Percentiles rank a stretch among this genome's conserved stretches.
These are phyloP conservation scores for Gnomoniopsis sp. DNA, from an alignment of 2,329 filamentous ascomycete genomes.

Conservation along the genomic window DNA sequence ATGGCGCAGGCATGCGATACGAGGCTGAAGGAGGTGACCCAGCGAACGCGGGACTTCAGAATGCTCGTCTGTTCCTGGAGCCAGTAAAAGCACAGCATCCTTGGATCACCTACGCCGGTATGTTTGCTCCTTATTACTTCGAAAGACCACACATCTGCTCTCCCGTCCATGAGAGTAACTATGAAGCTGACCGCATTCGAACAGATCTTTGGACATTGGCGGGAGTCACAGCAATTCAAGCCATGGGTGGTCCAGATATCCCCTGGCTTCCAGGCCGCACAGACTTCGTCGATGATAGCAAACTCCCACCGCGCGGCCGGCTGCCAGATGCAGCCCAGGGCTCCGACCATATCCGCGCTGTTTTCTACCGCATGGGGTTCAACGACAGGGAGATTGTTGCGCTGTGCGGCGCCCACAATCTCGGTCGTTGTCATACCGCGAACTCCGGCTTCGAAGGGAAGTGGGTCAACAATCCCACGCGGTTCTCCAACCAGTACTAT, in stretches of 20 bases:
- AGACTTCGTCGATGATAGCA: slow-evolving; percentile 59
- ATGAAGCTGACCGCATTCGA: not conserved
- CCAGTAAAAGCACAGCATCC: slow-evolving; percentile 55
- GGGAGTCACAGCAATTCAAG: slow-evolving; percentile 54
- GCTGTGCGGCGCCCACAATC: slow-evolving; percentile 77
- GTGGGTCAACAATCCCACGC: slow-evolving; percentile 34
- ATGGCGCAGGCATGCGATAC: slow-evolving; percentile 65
- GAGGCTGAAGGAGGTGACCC: slow-evolving; percentile 62
- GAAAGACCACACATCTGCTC: not conserved
- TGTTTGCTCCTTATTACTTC: not conserved
- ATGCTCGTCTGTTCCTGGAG: slow-evolving; percentile 62
- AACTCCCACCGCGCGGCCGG: slow-evolving; percentile 53
- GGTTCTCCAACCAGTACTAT: slow-evolving; percentile 36
- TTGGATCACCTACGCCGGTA: slow-evolving; percentile 58
- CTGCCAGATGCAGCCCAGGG: slow-evolving; percentile 79
- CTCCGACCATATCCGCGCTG: slow-evolving; percentile 77
- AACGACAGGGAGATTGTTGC: slow-evolving; percentile 96
- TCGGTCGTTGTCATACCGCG: slow-evolving; percentile 64
- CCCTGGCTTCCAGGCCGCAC: slow-evolving; percentile 57
- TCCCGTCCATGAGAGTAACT: not conserved
- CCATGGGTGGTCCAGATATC: slow-evolving; percentile 58
- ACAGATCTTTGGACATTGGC: slow-evolving; percentile 61
- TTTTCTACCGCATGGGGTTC: slow-evolving; percentile 98
- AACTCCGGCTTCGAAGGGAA: slow-evolving; percentile 44
- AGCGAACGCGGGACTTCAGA: slow-evolving; percentile 61